Evolutionary conservation across 2,329 filamentous ascomycete genomes (phyloP), one percentile per base, ranked within the genome.

Genomic region (Monilinia polystroma): DNA sequence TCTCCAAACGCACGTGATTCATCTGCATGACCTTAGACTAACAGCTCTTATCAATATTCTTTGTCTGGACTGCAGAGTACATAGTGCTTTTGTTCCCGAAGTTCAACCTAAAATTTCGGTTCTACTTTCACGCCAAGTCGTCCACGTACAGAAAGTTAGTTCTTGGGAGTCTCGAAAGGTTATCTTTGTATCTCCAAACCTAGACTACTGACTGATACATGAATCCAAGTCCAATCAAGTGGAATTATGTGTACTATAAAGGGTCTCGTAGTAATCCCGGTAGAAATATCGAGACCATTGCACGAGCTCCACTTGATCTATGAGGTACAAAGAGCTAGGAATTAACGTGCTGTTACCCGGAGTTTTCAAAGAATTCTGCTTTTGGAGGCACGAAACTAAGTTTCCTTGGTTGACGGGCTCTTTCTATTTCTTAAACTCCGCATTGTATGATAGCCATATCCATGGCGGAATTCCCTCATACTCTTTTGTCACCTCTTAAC

Each of bases 71-170:
- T 49, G 7, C 57, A 6, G 12, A 35, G 43, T 49, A 12, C 57
- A 49, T 23, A 7, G 26, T 10, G 35, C 4, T 35, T 49, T 49
- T 60, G 43, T 51, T 26, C 35, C 57, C 45, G 20, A 60, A 23
- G 8, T 38, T 38, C 18, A 49, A 60, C 57, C 57, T 38, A 60
- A 51, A 60, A 35, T 14, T 35, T 47, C 56, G 26, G 26, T 35
- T 59, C n/a, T 49, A 47, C 10, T n/a, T 59, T 49, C 43, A 49
- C 35, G 57, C 57, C 57, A 59, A 60, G 57, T 23, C 12, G 6
- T 47, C 41, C 41, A 59, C 43, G 56, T 47, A 47, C 26, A n/a
- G 56, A 59, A 32, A n/a, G n/a, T n/a, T n/a, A 59, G 56, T 47
- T 59, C 56, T 59, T 47, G 43, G 1, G 56, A 12, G 11, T 26